Evolutionary conservation across 768 basidiomycete genomes (phyloP).

Genomic region (Mycena leptocephala): DNA sequence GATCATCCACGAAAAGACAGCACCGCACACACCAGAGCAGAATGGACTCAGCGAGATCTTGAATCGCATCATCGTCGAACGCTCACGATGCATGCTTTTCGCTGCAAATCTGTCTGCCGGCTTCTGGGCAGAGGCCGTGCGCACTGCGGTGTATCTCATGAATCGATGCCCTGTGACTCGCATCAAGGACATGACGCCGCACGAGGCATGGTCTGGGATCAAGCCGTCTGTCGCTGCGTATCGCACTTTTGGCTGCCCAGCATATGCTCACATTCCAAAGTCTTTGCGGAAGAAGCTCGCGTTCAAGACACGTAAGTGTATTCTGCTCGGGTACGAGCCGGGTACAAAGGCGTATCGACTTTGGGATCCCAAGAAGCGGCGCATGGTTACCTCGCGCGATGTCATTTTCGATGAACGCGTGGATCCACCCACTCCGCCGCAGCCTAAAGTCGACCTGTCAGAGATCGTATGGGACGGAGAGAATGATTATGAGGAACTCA

Average conservation of each 20-base stretch:
- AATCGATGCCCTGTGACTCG: constrained; percentile 30
- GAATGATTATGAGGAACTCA: background rate
- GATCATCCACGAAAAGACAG: constrained; percentile 11
- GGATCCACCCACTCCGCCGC: constrained; percentile 29
- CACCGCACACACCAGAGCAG: constrained; percentile 15
- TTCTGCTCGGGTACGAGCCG: constrained; percentile 42
- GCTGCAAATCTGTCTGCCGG: constrained; percentile 27
- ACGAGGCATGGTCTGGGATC: constrained; percentile 13
- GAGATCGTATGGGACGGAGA: constrained; percentile 21
- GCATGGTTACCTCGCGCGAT: constrained; percentile 35
- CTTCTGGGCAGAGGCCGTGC: constrained; percentile 41
- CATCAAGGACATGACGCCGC: constrained; percentile 23
- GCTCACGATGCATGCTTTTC: constrained; percentile 41
- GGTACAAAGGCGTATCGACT: constrained; percentile 36
- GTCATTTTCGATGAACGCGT: constrained; percentile 43
- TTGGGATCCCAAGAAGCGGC: constrained; percentile 34
- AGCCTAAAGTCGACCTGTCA: constrained; percentile 10
- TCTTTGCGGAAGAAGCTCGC: constrained; percentile 2
- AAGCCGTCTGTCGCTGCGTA: constrained; percentile 46
- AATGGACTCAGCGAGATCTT: constrained; percentile 12
- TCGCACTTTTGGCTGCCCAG: constrained; percentile 41
- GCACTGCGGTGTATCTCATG: constrained; percentile 41
- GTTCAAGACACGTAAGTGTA: constrained; percentile 31
- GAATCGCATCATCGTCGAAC: constrained; percentile 2
- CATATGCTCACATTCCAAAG: constrained; percentile 35